phyloP scores from a whole-genome alignment of 1,284 basidiomycete species.

The Naganishia albida region DNA sequence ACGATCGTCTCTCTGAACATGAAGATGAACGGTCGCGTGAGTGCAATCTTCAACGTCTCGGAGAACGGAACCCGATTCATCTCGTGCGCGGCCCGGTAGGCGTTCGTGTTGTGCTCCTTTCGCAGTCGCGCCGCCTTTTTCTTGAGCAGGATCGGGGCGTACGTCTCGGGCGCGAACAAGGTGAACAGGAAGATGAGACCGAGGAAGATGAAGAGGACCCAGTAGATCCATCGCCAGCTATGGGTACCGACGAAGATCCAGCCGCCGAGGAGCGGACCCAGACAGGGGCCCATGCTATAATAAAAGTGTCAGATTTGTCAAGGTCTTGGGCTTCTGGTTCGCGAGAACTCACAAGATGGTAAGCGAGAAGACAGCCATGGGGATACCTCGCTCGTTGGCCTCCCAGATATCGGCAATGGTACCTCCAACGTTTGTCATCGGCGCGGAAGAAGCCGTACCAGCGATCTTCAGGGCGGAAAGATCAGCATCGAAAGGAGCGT shows the following conservation, averaged over 20 bases:
- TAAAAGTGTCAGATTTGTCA: constrained; percentile 37
- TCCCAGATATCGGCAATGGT: constrained; percentile 56
- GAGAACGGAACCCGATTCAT: constrained; percentile 43
- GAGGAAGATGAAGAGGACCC: constrained; percentile 52
- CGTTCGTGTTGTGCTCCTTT: constrained; percentile 49
- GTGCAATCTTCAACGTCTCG: constrained; percentile 48
- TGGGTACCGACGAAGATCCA: constrained; percentile 48
- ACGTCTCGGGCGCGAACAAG: constrained; percentile 53
- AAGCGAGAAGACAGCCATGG: constrained; percentile 55
- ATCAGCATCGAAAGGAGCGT: not conserved
- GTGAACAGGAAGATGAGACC: constrained; percentile 45
- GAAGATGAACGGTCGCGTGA: constrained; percentile 53
- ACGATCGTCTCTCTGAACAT: constrained; percentile 55
- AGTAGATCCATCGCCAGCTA: constrained; percentile 57
- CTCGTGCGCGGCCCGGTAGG: constrained; percentile 50
- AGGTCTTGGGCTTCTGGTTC: not conserved
- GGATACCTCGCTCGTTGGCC: constrained; percentile 52
- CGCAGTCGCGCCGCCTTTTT: constrained; percentile 48
- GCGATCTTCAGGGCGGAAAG: constrained; percentile 41
- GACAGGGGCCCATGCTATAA: constrained; percentile 54
- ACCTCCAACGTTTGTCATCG: constrained; percentile 57
- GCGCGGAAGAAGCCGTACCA: constrained; percentile 55
- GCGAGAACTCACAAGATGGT: constrained; percentile 21
- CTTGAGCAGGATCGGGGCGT: constrained; percentile 51
- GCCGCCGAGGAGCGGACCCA: constrained; percentile 52